These are phyloP conservation scores for Fusarium graminum DNA, from an alignment of 2,329 filamentous ascomycete genomes.

Conservation along the genomic window DNA sequence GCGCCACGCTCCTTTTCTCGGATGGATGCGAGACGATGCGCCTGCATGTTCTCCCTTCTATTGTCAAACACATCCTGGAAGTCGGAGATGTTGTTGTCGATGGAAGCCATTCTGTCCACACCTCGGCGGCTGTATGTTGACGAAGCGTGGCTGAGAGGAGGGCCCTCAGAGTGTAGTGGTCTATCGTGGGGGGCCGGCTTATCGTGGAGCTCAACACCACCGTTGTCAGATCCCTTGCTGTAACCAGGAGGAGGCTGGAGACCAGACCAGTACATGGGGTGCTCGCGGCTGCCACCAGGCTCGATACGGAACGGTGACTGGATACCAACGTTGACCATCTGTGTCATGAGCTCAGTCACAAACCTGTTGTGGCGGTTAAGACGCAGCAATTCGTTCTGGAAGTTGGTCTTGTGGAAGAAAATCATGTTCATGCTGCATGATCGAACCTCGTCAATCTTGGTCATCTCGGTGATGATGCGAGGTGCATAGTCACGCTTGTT, in stretches of 20 bases:
- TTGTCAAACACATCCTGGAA: conserved; percentile 62
- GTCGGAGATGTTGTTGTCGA: conserved; percentile 56
- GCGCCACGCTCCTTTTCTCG: conserved; percentile 54
- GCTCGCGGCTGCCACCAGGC: conserved; percentile 76
- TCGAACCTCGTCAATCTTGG: conserved; percentile 83
- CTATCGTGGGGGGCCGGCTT: conserved; percentile 16
- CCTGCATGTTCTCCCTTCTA: conserved; percentile 55
- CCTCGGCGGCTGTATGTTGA: conserved; percentile 39
- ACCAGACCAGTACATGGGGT: conserved; percentile 70
- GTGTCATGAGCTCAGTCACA: conserved; percentile 88
- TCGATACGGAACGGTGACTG: conserved; percentile 75
- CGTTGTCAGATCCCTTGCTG: conserved; percentile 47
- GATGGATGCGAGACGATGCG: conserved; percentile 56
- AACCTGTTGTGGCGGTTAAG: conserved; percentile 94
- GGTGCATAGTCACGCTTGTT: conserved; percentile 92
- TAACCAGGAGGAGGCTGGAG: conserved; percentile 54
- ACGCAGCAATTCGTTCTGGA: conserved; percentile 93
- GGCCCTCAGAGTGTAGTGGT: conserved; percentile 28
- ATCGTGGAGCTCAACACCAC: conserved; percentile 27
- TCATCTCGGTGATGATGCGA: conserved; percentile 88
- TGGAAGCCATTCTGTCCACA: conserved; percentile 47
- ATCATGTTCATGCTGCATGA: conserved; percentile 90
- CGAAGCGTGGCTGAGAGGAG: conserved; percentile 24
- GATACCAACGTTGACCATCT: conserved; percentile 86
- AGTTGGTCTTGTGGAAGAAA: conserved; percentile 98